Evolutionary conservation across 768 basidiomycete genomes (phyloP).

Genomic region (Coprinopsis sp.): DNA sequence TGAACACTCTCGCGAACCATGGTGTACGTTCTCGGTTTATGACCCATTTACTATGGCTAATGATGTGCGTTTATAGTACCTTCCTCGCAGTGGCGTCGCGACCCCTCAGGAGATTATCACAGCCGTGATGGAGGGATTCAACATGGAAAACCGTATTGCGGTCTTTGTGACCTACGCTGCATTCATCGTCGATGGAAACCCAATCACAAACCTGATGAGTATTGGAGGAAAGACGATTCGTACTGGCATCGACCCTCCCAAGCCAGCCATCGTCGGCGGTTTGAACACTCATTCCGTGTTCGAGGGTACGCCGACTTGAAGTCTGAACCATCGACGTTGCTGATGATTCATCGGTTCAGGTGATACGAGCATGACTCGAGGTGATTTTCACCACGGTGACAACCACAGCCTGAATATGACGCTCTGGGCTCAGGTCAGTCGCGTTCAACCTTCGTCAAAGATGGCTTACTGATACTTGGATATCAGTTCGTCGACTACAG

Average conservation of each 20-base stretch:
- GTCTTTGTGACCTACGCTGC: not conserved
- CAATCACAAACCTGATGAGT: constrained; percentile 3
- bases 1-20: constrained; percentile 17
- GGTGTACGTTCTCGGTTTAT: constrained; percentile 9
- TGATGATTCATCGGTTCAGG: too few relatives aligned
- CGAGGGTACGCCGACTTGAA: constrained; percentile 9
- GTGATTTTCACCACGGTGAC: constrained; percentile 5
- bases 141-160: too few relatives aligned
- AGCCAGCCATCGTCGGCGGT: constrained; percentile 8
- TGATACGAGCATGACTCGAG: too few relatives aligned
- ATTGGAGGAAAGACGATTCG: too few relatives aligned
- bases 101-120: constrained; percentile 13
- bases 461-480: not conserved
- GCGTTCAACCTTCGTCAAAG: not conserved
- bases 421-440: constrained; percentile 3
- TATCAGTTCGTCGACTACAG: constrained; percentile 11
- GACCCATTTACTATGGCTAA: not conserved
- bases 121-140: constrained; percentile 17
- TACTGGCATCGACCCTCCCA: constrained; percentile 11
- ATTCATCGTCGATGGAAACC: constrained; percentile 7
- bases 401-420: constrained; percentile 6
- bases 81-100: constrained; percentile 15
- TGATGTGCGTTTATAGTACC: constrained; percentile 7
- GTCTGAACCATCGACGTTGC: too few relatives aligned
- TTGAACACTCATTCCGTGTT: constrained; percentile 5